Percentiles rank a stretch among this genome's conserved stretches.
Conservation (phyloP, 352 stramenopile genomes). For the Hyaloperonospora brassicae region DNA sequence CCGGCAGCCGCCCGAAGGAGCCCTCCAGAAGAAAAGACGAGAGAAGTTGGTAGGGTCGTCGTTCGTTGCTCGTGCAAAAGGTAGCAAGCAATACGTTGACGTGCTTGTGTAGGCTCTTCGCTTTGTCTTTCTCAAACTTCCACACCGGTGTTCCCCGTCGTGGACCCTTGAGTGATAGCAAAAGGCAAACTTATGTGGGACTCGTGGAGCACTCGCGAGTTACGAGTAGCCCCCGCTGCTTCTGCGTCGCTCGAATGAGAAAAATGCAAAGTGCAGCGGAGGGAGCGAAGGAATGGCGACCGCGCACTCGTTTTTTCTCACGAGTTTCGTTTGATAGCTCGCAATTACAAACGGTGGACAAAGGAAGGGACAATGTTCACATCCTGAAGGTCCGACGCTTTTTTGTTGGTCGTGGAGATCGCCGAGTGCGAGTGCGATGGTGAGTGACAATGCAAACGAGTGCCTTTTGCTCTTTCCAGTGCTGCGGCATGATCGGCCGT, state of each 20-base stretch:
- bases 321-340: constrained; percentile 18
- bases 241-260: constrained; percentile 3
- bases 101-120: constrained; percentile 17
- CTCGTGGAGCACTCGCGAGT: no score
- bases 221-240: neutral
- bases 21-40: constrained; percentile 1
- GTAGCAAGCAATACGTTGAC: constrained; percentile 12
- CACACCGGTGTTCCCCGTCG: constrained; percentile 11
- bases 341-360: constrained; percentile 32
- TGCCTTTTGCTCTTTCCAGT: no score
- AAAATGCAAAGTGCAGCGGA: constrained; percentile 25
- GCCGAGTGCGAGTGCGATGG: neutral
- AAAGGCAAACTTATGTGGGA: neutral
- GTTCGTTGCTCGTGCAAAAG: constrained; percentile 14
- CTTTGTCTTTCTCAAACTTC: constrained; percentile 8
- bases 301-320: constrained; percentile 9
- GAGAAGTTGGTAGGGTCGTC: constrained; percentile 14
- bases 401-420: constrained; percentile 12
- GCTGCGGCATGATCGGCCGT: no score
- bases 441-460: neutral
- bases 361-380: constrained; percentile 15
- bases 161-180: constrained; percentile 1
- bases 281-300: constrained; percentile 15
- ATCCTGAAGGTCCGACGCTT: constrained; percentile 22
- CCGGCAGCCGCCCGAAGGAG: constrained; percentile 20